Evolutionary conservation across 2,329 filamentous ascomycete genomes (phyloP), one percentile per base, ranked within the genome.

Genomic region (Trichoderma semiorbis): DNA sequence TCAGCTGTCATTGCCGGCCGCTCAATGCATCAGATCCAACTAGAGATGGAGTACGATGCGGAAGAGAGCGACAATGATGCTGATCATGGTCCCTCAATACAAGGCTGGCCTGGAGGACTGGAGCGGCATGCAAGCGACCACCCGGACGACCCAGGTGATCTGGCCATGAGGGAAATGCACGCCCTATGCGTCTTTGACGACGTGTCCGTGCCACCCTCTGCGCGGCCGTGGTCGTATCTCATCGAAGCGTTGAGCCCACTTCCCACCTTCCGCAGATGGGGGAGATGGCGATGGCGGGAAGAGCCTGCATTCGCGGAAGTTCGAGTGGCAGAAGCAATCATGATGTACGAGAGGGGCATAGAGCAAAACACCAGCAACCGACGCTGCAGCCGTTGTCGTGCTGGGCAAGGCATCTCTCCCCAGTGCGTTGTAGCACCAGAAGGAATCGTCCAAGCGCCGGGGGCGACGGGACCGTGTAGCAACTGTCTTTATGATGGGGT

Each of bases 281-380:
- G 74, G 26, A 68, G 75, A 18, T 76, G 75, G 75, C 72, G 75
- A 64, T 76, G 75, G 75, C 70, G 75, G 43, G 71, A 73, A 30
- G 70, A 69, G 53, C 74, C 75, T 43, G 67, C 34, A 10, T 69
- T 74, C 28, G 60, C 72, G 3, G 70, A 73, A 24, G 34, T 65
- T 14, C 72, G 70, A 7, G 73, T 76, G 3, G 61, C 74, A 18
- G 76, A 77, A 50, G 75, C 75, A 16, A 71, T 78, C 50, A 76
- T 77, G 75, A 39, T 77, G 43, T 76, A 78, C 63, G 77, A 78
- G 62, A 73, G 76, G 24, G 77, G 77, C 3, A 62, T 75, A 7
- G 60, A 75, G 26, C 73, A 75, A 11, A 50, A 39, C 8, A 61
- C 72, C 30, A 67, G 60, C 69, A 70, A 72, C n/a, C 72, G 69